Conservation (phyloP, 2,329 filamentous ascomycete species). For the Sporothrix pallida region DNA sequence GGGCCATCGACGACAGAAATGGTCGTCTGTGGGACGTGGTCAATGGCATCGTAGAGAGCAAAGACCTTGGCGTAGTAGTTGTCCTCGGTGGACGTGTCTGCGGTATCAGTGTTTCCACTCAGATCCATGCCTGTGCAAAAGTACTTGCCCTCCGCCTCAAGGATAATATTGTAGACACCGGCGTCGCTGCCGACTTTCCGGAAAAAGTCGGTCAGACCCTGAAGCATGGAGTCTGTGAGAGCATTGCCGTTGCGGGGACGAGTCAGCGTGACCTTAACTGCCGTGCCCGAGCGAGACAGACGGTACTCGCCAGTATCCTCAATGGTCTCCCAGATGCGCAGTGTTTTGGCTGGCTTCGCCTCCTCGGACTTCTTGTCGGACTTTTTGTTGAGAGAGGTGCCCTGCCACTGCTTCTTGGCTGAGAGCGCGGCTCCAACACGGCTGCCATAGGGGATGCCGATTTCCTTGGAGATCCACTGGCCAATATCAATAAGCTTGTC, state of each 20-base stretch:
- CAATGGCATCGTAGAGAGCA: slow-evolving; percentile 46
- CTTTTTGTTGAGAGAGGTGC: neutral
- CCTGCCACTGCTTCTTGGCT: slow-evolving; percentile 15
- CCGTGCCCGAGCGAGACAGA: neutral
- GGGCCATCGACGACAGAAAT: slow-evolving; percentile 49
- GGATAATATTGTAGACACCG: slow-evolving; percentile 43
- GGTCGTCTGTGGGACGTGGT: slow-evolving; percentile 47
- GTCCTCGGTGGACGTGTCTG: neutral
- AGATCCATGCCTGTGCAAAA: slow-evolving; percentile 50
- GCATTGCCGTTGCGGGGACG: slow-evolving; percentile 27
- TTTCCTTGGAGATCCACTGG: slow-evolving; percentile 70
- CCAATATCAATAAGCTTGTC: slow-evolving; percentile 71
- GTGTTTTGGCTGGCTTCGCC: neutral
- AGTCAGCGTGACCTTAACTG: neutral
- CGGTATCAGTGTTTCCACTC: neutral
- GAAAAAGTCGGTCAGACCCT: neutral
- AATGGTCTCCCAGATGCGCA: neutral
- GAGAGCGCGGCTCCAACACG: slow-evolving; percentile 57
- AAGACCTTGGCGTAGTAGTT: slow-evolving; percentile 34
- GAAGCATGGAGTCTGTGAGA: slow-evolving; percentile 5
- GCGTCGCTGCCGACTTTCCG: slow-evolving; percentile 36
- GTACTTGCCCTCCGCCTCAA: slow-evolving; percentile 44
- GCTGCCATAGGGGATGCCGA: slow-evolving; percentile 68
- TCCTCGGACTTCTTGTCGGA: neutral
- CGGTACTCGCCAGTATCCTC: slow-evolving; percentile 22